Evolutionary conservation across 1,284 basidiomycete genomes (phyloP), one percentile per base, ranked within the genome.

Genomic region (Dichomitus squalens): DNA sequence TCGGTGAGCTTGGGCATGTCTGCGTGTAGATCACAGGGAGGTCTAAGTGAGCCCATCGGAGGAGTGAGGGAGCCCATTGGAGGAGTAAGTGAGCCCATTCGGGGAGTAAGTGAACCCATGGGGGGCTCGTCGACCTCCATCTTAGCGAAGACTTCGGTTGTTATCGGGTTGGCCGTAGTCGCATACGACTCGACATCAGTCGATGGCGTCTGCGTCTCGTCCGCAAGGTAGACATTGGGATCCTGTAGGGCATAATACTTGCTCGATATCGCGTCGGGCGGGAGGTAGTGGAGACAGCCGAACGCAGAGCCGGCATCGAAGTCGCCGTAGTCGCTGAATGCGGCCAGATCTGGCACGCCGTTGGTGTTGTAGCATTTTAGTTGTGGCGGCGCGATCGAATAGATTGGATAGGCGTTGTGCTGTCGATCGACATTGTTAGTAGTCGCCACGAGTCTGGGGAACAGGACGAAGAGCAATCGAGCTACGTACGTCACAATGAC

Each of bases 161-260:
- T 8, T 44, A 44, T 4, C 6, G 40, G 11, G 40, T 29, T 36
- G 4, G 48, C 2, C 8, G 35, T 36, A 14, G 12, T 14, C 2
- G 23, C 12, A 14, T 35, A 31, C 35, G 36, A 20, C 16, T 18
- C n/a, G 4, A 35, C 27, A 11, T 36, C 4, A 18, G n/a, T 9
- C 16, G 18, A 6, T 1, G 31, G 41, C 21, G 23, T n/a, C 25
- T 16, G n/a, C 14, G 41, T 36, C 20, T 40, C 50, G 7, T 20
- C 29, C 7, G 39, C 16, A 9, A 43, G 20, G 40, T 63, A 63
- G 8, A 40, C 39, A 43, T 64, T 57, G 7, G 62, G 62, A 21
- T 61, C 55, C 31, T 59, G 58, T 34, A 64, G 62, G 1, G 59
- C 39, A 34, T 64, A 64, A 53, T 64, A 64, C n/a, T 50, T 49